These are phyloP conservation scores for Globisporangium radiosum DNA, from an alignment of 352 stramenopile species.

Conservation along the genomic window DNA sequence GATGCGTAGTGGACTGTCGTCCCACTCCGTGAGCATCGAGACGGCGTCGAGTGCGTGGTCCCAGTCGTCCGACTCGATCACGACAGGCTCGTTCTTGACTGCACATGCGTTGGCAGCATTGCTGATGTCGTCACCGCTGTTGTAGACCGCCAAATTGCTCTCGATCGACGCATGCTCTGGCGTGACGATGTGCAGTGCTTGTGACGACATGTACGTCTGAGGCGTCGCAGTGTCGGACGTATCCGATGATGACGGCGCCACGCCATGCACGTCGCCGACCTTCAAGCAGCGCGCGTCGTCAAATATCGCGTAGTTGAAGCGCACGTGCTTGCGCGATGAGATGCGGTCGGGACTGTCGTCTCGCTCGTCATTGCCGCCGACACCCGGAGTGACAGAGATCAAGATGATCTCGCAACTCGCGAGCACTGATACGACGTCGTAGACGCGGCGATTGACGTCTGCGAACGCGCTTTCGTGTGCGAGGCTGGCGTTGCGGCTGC, in stretches of 20 bases:
- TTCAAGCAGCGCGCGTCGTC: slow-evolving; percentile 20
- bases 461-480: slow-evolving; percentile 15
- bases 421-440: slow-evolving; percentile 64
- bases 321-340: slow-evolving; percentile 33
- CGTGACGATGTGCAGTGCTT: background rate
- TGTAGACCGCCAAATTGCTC: slow-evolving; percentile 6
- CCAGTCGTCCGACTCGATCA: background rate
- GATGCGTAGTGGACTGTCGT: background rate
- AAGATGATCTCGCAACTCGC: slow-evolving; percentile 43
- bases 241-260: background rate
- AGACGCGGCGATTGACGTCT: slow-evolving; percentile 55
- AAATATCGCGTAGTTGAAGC: slow-evolving; percentile 57
- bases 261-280: slow-evolving; percentile 9
- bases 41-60: background rate
- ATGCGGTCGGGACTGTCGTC: slow-evolving; percentile 20
- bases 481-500: slow-evolving; percentile 14
- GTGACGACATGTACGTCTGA: background rate
- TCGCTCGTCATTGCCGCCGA: slow-evolving; percentile 2
- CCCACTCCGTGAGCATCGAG: background rate
- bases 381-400: slow-evolving; percentile 12
- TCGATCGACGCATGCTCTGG: background rate
- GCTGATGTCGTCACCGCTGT: background rate
- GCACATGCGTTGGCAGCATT: background rate
- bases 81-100: background rate
- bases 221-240: background rate